Evolutionary conservation across 2,329 filamentous ascomycete species (phyloP).

Genomic region (Cordyceps fumosorosea): DNA sequence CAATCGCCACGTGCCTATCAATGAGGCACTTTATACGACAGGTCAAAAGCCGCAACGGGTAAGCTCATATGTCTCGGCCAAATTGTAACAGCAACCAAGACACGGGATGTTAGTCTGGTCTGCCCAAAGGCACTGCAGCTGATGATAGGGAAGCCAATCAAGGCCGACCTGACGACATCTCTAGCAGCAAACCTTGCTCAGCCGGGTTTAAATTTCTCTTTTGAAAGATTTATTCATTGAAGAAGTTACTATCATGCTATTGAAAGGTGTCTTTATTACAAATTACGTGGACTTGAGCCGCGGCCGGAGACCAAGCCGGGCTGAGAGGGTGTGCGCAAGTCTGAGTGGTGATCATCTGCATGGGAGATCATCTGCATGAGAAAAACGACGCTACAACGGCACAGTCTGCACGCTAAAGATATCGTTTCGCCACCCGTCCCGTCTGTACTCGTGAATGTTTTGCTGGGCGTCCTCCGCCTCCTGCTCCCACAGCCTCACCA

Average conservation of each 20-base stretch:
- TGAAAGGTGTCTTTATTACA: too few relatives aligned
- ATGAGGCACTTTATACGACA: background rate
- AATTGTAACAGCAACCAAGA: background rate
- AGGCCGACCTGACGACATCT: background rate
- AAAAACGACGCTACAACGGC: background rate
- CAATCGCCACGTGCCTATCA: background rate
- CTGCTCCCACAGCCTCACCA: slow-evolving; percentile 85
- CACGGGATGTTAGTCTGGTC: background rate
- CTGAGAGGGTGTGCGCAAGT: too few relatives aligned
- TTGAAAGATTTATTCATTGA: too few relatives aligned
- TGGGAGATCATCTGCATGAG: background rate
- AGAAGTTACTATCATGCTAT: too few relatives aligned
- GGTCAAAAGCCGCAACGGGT: background rate
- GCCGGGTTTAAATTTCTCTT: too few relatives aligned
- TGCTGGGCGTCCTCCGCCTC: slow-evolving; percentile 66
- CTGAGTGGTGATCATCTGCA: too few relatives aligned
- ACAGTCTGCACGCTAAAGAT: slow-evolving; percentile 55
- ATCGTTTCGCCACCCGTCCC: slow-evolving; percentile 73
- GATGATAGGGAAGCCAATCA: background rate
- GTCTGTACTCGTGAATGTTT: slow-evolving; percentile 65
- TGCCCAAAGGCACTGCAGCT: background rate
- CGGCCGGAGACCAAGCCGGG: background rate
- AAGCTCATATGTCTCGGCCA: background rate
- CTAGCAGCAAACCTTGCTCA: too few relatives aligned
- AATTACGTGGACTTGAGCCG: too few relatives aligned